Base-by-base conservation (phyloP, 2,329 filamentous ascomycete genomes). In the Phyllosticta capitalensis region DNA sequence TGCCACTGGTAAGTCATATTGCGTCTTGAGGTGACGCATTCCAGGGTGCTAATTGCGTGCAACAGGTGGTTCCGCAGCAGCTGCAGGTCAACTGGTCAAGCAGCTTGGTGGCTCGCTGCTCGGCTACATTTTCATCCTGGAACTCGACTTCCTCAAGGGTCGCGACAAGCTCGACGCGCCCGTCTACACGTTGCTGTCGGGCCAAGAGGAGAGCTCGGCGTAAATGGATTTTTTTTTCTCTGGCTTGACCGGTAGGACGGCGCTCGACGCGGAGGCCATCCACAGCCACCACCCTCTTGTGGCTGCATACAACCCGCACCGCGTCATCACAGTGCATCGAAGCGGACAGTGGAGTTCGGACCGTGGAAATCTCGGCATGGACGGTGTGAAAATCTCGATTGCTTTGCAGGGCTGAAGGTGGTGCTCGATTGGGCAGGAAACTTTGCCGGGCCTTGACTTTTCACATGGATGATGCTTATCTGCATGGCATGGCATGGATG, bases 91-190 rank as follows among this genome's bases (percentile, higher is more conserved):
- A 63, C 87, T 99, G 61, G 89, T 97, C 67, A 81, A 86, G 73
- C 85, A 95, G 75, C 84, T 95, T 65, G 90, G 91, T 66, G 94
- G 92, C 65, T 80, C 84, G n/a, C 80, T 97, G 53, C 76, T 96
- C 61, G 92, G 90, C 67, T 97, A 89, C 76, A 79, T 96, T 64
- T 99, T 99, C 80, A 89, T 99, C 69, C 88, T 97, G 72, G 92
- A 97, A 76, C 87, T 99, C 64, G 87, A 91, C 67, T 92, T 94
- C 76, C 84, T 99, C 66, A 90, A 95, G 72, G 94, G 94, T 66
- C 85, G 90, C 67, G 87, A 91, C 64, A 94, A 95, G 82, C 87
- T 99, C 66, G 84, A 87, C 66, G 87, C 86, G 59, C 90, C 91
- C 10, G 87, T 92, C 56, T 83, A 88, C 72, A 95, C 92, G 51